These are phyloP conservation scores for Fomitopsis schrenkii DNA, from an alignment of 1,284 basidiomycete species.

Conservation along the genomic window DNA sequence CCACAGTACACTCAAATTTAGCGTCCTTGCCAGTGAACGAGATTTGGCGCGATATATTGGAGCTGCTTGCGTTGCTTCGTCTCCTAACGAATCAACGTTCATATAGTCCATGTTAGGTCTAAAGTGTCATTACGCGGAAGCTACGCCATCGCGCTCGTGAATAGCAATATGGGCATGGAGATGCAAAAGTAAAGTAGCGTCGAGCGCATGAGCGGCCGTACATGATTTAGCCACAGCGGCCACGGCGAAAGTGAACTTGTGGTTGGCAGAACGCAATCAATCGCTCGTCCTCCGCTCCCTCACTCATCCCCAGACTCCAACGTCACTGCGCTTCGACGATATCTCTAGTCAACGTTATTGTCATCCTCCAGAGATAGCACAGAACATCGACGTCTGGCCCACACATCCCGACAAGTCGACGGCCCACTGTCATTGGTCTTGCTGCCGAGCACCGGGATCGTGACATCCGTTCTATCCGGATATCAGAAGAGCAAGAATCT, in stretches of 20 bases:
- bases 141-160: too few relatives aligned
- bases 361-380: neutral
- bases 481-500: conserved; percentile 5
- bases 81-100: too few relatives aligned
- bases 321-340: neutral
- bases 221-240: neutral
- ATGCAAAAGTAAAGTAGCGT: neutral
- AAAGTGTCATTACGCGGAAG: too few relatives aligned
- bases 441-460: neutral
- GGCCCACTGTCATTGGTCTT: neutral
- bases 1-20: too few relatives aligned
- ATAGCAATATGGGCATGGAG: too few relatives aligned
- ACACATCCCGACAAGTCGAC: neutral
- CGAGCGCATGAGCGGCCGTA: neutral
- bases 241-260: neutral
- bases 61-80: too few relatives aligned
- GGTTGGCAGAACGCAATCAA: neutral
- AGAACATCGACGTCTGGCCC: neutral
- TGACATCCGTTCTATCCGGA: neutral
- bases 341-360: neutral
- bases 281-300: neutral
- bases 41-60: too few relatives aligned
- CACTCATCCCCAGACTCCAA: neutral
- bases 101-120: too few relatives aligned
- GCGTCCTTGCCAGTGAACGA: too few relatives aligned